Evolutionary conservation across 805 yeast genomes (phyloP), one percentile per base, ranked within the genome.

Genomic region (Cephaloascus fragrans): DNA sequence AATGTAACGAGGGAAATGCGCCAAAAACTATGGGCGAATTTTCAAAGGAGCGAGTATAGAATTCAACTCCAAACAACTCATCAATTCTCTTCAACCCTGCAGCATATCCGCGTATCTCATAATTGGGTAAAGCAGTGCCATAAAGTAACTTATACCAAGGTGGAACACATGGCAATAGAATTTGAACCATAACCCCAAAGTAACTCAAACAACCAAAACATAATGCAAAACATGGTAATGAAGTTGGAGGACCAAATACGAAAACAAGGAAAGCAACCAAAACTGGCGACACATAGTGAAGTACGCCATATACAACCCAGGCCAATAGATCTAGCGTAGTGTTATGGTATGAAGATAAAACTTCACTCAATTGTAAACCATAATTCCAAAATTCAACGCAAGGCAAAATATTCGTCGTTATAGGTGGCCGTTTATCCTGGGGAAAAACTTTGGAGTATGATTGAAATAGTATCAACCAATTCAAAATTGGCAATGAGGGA

Each of bases 81-180:
- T 57, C 61, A 12, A 51, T 51, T 19, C 58, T 45, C n/a, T 57
- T 55, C 31, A 57, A 44, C 4, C 63, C 63, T 37, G 61, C 66
- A 9, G 57, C 49, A 37, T 52, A 60, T 10, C 56, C 59, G 14
- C 44, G 46, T 51, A 52, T 49, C 39, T 57, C 61, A 45, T 57
- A 59, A 28, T 47, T 47, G 2, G 66, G 28, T 23, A 23, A 23
- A 23, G 6, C 6, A 8, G 28, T 8, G 10, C 28, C 28, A 23
- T 23, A 51, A 46, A 2, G 23, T 48, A 41, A 47, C 12, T 6
- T 23, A 23, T 23, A 49, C 53, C 53, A 49, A 2, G 53, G 53
- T 2, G 53, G 53, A 2, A 51, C 53, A 32, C 42, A 46, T 23
- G 53, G 53, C 41, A 49, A 47, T 18, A 42, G 18, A 32, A 49